Evolutionary conservation across 2,329 filamentous ascomycete genomes (phyloP).

Genomic region (Rutstroemia sp.): DNA sequence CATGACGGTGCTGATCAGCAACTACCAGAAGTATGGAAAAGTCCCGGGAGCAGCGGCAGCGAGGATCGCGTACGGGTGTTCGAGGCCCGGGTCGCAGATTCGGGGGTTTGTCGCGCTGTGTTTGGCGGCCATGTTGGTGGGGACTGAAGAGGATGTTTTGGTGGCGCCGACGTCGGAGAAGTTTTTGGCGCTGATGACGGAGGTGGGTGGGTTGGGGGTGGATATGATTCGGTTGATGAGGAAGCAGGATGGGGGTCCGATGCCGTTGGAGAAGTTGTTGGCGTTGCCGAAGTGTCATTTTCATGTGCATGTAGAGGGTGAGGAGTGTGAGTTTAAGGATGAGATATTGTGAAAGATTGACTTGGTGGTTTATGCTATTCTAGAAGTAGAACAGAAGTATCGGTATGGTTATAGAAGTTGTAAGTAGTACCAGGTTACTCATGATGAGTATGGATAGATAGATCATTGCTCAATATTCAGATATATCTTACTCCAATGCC

Average conservation of each 20-base stretch:
- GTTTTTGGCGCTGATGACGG: background rate
- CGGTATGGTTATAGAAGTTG: background rate
- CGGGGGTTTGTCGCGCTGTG: background rate
- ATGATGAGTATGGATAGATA: background rate
- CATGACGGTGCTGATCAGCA: background rate
- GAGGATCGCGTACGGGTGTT: background rate
- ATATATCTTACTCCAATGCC: background rate
- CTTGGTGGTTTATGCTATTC: background rate
- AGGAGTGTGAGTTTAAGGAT: background rate
- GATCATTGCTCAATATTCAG: background rate
- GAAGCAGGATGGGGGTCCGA: background rate
- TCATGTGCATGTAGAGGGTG: background rate
- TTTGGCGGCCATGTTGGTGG: background rate
- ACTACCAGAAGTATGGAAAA: background rate
- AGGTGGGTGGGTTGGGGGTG: background rate
- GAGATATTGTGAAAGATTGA: background rate
- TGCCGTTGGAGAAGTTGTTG: background rate
- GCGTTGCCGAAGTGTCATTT: background rate
- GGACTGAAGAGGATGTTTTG: background rate
- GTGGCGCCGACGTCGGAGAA: background rate
- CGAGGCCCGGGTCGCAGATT: background rate
- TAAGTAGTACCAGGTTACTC: background rate
- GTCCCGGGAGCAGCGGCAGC: background rate
- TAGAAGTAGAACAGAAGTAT: background rate
- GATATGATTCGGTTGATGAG: background rate